phyloP scores from a whole-genome alignment of 208 protist species.

The Novymonas esmeraldas region DNA sequence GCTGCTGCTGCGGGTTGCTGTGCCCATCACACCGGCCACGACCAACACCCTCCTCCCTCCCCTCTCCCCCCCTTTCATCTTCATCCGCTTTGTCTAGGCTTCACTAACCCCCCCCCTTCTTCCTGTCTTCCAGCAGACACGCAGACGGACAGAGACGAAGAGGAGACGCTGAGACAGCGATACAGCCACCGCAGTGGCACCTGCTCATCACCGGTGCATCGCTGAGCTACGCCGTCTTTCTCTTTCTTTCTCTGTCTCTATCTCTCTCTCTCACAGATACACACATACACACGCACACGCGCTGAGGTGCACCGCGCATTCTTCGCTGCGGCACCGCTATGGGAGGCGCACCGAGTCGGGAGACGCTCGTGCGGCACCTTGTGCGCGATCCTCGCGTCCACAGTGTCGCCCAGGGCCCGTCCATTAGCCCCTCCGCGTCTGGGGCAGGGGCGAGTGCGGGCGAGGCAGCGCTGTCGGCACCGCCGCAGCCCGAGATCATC shows the following conservation, averaged over 20 bases:
- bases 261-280: not conserved
- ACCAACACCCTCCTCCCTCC: slow-evolving; percentile 2
- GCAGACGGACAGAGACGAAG: too few relatives aligned
- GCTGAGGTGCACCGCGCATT: not conserved
- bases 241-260: not conserved
- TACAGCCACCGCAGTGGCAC: too few relatives aligned
- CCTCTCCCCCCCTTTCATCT: slow-evolving; percentile 5
- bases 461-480: not conserved
- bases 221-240: not conserved
- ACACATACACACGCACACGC: slow-evolving; percentile 5
- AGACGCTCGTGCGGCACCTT: slow-evolving; percentile 52
- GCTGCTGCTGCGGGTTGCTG: too few relatives aligned
- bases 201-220: too few relatives aligned
- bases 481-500: slow-evolving; percentile 40
- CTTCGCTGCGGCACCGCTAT: slow-evolving; percentile 17
- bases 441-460: not conserved
- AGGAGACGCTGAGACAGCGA: too few relatives aligned
- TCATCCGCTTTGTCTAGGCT: not conserved
- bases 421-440: not conserved
- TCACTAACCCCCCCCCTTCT: not conserved
- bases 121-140: too few relatives aligned
- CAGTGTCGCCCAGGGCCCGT: not conserved
- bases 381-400: slow-evolving; percentile 32
- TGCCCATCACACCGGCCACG: too few relatives aligned
- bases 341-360: slow-evolving; percentile 59